A percentile compares a stretch with the other conserved stretches of the same genome.
Evolutionary conservation across 108 stramenopile species (phyloP).

Genomic region (Skeletonema tropicum): DNA sequence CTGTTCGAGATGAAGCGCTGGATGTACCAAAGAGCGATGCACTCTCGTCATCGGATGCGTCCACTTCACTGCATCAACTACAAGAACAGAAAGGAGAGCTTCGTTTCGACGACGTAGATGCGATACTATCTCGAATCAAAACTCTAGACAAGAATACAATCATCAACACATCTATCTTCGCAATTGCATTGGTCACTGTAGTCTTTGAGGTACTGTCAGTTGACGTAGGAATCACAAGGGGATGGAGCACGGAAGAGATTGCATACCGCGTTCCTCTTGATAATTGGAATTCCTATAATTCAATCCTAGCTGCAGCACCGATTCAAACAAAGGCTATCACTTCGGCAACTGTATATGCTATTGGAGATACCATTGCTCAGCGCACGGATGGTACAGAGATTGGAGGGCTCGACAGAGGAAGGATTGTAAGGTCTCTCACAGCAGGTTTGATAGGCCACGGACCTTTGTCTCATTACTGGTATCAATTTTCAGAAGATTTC

Average conservation of each 20-base stretch:
- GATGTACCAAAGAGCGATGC: too few species aligned
- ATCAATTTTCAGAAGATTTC: conserved; percentile 62
- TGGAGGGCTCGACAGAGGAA: conserved; percentile 62
- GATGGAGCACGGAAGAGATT: conserved; percentile 49
- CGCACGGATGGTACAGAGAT: conserved; percentile 54
- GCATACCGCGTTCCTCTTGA: conserved; percentile 56
- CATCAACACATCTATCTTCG: conserved; percentile 36
- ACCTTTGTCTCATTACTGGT: conserved; percentile 82
- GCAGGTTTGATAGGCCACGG: conserved; percentile 88
- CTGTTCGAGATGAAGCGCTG: too few species aligned
- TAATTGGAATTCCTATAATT: conserved; percentile 52
- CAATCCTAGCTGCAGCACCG: not conserved
- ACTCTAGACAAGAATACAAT: conserved; percentile 4
- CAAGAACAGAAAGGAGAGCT: not conserved
- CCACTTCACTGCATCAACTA: not conserved
- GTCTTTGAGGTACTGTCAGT: conserved; percentile 34
- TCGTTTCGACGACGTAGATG: too few species aligned
- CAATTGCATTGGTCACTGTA: conserved; percentile 18
- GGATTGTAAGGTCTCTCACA: conserved; percentile 56
- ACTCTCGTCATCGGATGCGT: too few species aligned
- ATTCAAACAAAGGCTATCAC: conserved; percentile 67
- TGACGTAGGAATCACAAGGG: conserved; percentile 43
- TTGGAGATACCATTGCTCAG: conserved; percentile 86
- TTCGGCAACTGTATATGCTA: conserved; percentile 62
- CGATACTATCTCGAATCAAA: too few species aligned